Percentiles rank a stretch among this genome's conserved stretches.
phyloP scores from a whole-genome alignment of 139 green algal species.

The Gonium pectorale region DNA sequence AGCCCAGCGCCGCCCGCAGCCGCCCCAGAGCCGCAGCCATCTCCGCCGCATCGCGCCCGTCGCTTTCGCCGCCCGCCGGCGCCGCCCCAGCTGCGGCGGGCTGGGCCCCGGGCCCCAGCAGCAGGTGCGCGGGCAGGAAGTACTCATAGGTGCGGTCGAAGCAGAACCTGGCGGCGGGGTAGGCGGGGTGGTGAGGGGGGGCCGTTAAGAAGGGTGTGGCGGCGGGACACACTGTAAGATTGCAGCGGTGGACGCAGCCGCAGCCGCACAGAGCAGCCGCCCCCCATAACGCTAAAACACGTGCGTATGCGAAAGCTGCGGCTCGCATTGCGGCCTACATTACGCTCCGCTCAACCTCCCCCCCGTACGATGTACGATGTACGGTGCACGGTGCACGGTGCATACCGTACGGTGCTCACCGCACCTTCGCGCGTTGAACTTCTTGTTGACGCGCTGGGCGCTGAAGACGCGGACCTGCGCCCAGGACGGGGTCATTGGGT shows the following conservation, averaged over 20 bases:
- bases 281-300: too few relatives aligned
- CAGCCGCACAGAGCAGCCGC: not conserved
- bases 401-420: too few relatives aligned
- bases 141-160: slow-evolving; percentile 95
- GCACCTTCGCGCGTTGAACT: slow-evolving; percentile 89
- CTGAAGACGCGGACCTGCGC: slow-evolving; percentile 80
- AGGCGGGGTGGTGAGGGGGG: not conserved
- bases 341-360: not conserved
- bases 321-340: too few relatives aligned
- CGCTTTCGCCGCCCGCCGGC: not conserved
- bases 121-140: slow-evolving; percentile 81
- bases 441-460: slow-evolving; percentile 82
- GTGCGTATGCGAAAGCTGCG: too few relatives aligned
- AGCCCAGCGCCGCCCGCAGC: slow-evolving; percentile 78
- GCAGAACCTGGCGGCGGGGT: slow-evolving; percentile 57
- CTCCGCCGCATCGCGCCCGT: not conserved
- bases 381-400: too few relatives aligned
- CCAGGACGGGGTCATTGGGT: too few relatives aligned
- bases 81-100: not conserved
- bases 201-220: not conserved
- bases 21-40: not conserved
- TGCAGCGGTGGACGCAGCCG: too few relatives aligned
- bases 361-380: too few relatives aligned
- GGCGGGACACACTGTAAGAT: too few relatives aligned
- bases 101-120: not conserved